These are phyloP conservation scores for Camelina hispida DNA, from an alignment of 345 rosid genomes.

Conservation along the genomic window DNA sequence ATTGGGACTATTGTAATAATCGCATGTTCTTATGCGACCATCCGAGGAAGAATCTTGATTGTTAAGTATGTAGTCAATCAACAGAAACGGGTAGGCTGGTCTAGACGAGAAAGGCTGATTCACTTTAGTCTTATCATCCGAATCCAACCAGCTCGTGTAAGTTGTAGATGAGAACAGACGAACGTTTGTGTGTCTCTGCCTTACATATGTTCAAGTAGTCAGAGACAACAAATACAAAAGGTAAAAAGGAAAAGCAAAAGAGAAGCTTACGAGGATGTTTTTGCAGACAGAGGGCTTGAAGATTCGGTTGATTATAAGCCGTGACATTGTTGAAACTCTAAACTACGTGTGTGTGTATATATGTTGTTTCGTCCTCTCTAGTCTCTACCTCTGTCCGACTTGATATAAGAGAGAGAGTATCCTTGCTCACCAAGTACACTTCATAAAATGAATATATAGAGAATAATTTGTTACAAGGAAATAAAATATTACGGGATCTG, in stretches of 20 bases:
- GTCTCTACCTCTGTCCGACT: background rate
- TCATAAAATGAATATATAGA: background rate
- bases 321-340: background rate
- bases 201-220: background rate
- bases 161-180: background rate
- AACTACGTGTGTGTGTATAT: background rate
- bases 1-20: too few relatives aligned
- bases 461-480: background rate
- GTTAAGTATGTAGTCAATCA: background rate
- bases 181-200: background rate
- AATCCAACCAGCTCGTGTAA: background rate
- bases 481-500: too few relatives aligned
- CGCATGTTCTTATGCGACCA: background rate
- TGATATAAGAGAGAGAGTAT: background rate
- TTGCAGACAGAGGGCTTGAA: background rate
- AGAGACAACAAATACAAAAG: too few relatives aligned
- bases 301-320: background rate
- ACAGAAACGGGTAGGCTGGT: conserved; percentile 1
- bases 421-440: conserved; percentile 16
- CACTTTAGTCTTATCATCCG: background rate
- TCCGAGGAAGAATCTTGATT: background rate
- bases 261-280: background rate
- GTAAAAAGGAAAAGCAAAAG: background rate
- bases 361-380: background rate
- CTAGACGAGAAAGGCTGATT: background rate